Base-by-base conservation (phyloP, 2,329 filamentous ascomycete species). In the Bipolaris victoriae region DNA sequence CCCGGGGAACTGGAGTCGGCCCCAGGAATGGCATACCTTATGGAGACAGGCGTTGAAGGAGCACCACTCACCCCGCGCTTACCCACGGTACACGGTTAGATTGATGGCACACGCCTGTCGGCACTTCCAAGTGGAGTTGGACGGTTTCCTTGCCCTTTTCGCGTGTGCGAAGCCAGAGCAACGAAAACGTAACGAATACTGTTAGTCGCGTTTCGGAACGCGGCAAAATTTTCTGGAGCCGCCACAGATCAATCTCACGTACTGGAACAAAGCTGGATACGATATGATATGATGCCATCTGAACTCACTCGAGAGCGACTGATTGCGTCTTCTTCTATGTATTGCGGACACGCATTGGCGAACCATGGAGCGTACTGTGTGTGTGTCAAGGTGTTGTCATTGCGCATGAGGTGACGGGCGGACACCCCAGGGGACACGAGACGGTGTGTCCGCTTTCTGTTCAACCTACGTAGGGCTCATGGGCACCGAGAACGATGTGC, bases 141-240 rank as follows among this genome's bases (percentile, higher is more conserved):
- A 20, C 41, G 57, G 45, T 49, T 48, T 35, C 16, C 7, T 49
- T 56, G 16, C 48, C 51, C 39, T 16, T 45, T 52, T 57, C 9
- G 57, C 57, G 52, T 22, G 48, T 37, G 43, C 31, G 39, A 49
- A 49, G 43, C 48, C 44, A 52, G 49, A 29, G 52, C 49, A 53
- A 57, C 39, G 49, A 33, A 56, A 45, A 59, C 57, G 57, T 59
- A 59, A 59, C 51, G 37, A 50, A 39, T 49, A 45, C 50, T 13
- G 26, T 26, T 53, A 49, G 54, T 57, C 24, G 43, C 22, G 37
- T 51, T 49, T 53, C 54, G 54, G 55, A 24, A 45, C 45, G 31
- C 55, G 50, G 50, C 55, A 54, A 45, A 54, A 35, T 45, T 54
- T 46, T 31, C 36, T 47, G 36, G 22, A 33, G 16, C 37, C 49